phyloP scores from a whole-genome alignment of 768 basidiomycete species.

The Leccinum boreale region DNA sequence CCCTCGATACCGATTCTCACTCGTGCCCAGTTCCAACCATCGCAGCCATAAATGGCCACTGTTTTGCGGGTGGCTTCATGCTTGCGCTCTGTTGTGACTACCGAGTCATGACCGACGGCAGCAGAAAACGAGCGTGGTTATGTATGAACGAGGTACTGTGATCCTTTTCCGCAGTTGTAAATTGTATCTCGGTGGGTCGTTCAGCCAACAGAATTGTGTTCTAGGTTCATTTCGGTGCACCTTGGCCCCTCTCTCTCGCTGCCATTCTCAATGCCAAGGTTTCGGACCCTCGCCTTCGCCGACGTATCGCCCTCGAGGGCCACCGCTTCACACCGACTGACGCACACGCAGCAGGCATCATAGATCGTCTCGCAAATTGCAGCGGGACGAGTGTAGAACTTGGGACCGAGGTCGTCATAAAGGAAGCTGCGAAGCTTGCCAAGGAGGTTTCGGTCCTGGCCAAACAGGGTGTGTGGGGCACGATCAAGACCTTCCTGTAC shows the following conservation, averaged over 20 bases:
- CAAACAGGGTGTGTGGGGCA: slow-evolving; percentile 62
- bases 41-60: slow-evolving; percentile 81
- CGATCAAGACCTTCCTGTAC: slow-evolving; percentile 67
- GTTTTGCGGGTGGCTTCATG: slow-evolving; percentile 82
- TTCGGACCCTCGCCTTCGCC: slow-evolving; percentile 51
- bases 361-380: slow-evolving; percentile 55
- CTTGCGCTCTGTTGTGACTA: slow-evolving; percentile 83
- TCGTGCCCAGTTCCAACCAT: slow-evolving; percentile 63
- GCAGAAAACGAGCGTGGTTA: slow-evolving; percentile 73
- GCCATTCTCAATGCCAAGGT: slow-evolving; percentile 64
- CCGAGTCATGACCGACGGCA: slow-evolving; percentile 83
- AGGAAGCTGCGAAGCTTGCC: slow-evolving; percentile 63
- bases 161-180: background rate
- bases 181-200: background rate
- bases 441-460: slow-evolving; percentile 50
- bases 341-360: slow-evolving; percentile 58
- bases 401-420: slow-evolving; percentile 55
- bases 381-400: slow-evolving; percentile 45
- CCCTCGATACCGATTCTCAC: background rate
- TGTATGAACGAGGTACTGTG: slow-evolving; percentile 84
- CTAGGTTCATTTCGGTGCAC: slow-evolving; percentile 79
- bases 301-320: slow-evolving; percentile 78
- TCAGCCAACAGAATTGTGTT: background rate
- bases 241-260: slow-evolving; percentile 71
- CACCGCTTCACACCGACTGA: slow-evolving; percentile 75